Conservation (phyloP, 2,329 filamentous ascomycete species). For the Helotiales sp. region DNA sequence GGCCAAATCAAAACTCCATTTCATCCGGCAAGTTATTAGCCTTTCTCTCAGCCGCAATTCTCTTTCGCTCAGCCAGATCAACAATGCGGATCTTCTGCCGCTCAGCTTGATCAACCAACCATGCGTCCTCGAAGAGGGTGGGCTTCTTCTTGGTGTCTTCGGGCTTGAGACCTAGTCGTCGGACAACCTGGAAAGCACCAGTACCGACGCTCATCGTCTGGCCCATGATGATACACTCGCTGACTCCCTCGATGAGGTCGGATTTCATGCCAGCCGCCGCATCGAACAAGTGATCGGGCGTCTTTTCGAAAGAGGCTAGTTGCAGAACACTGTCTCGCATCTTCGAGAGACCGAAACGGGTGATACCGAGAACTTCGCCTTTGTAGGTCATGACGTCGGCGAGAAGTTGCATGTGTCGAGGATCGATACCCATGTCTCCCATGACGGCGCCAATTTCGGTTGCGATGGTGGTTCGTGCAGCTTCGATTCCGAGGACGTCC, state of each 20-base stretch:
- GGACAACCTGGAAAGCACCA: constrained; percentile 87
- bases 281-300: constrained; percentile 94
- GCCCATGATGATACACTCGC: constrained; percentile 97
- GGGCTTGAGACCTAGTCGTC: constrained; percentile 71
- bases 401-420: constrained; percentile 94
- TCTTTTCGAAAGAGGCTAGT: constrained; percentile 96
- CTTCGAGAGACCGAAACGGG: constrained; percentile 92
- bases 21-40: neutral
- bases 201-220: constrained; percentile 93
- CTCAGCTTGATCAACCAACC: constrained; percentile 48
- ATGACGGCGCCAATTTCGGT: constrained; percentile 88
- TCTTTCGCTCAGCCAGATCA: constrained; percentile 5
- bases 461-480: constrained; percentile 86
- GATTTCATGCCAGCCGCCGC: constrained; percentile 91
- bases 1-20: constrained; percentile 14
- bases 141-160: constrained; percentile 55
- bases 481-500: constrained; percentile 92
- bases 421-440: constrained; percentile 94
- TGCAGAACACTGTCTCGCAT: constrained; percentile 95
- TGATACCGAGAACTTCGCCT: constrained; percentile 95
- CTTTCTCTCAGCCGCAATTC: constrained; percentile 11
- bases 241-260: constrained; percentile 90
- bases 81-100: constrained; percentile 33
- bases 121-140: constrained; percentile 74
- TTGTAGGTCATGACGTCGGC: constrained; percentile 99